These are phyloP conservation scores for Agrostemma githago DNA, from an alignment of 148 eudicot species.

Conservation along the genomic window DNA sequence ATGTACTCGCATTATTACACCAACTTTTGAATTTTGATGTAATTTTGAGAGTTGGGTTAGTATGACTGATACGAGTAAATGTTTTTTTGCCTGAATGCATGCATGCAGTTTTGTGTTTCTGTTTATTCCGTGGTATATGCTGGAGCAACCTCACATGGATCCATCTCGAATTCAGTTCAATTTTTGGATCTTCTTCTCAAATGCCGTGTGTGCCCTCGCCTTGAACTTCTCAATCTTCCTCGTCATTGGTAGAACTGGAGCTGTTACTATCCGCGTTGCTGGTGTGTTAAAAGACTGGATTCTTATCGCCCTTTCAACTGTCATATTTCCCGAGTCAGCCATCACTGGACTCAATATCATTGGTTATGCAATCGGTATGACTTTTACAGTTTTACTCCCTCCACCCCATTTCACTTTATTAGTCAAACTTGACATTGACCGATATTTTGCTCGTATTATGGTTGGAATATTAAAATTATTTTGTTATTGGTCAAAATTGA, in stretches of 20 bases:
- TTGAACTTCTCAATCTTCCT: conserved; percentile 90
- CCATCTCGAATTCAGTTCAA: conserved; percentile 75
- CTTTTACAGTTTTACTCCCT: not conserved
- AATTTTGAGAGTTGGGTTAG: not conserved
- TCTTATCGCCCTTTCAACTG: conserved; percentile 84
- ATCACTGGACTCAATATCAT: conserved; percentile 78
- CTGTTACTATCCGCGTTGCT: conserved; percentile 88
- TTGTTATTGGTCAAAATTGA: too few relatives aligned
- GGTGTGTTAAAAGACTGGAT: conserved; percentile 95
- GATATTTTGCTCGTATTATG: too few relatives aligned
- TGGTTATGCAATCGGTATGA: conserved; percentile 82
- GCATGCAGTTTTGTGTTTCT: conserved; percentile 60
- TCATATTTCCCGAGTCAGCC: conserved; percentile 77
- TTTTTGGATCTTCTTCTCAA: conserved; percentile 89
- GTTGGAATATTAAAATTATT: too few relatives aligned
- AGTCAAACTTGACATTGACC: too few relatives aligned
- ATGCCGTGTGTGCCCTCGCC: conserved; percentile 78
- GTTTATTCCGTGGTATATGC: conserved; percentile 83
- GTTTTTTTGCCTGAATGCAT: conserved; percentile 11
- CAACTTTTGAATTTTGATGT: too few relatives aligned
- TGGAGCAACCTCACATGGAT: conserved; percentile 84
- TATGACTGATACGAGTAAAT: not conserved
- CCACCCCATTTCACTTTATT: too few relatives aligned
- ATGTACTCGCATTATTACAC: too few relatives aligned
- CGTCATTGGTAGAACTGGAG: conserved; percentile 91